These are phyloP conservation scores for Aspergillus sp. DNA, from an alignment of 2,329 filamentous ascomycete genomes.

Conservation along the genomic window DNA sequence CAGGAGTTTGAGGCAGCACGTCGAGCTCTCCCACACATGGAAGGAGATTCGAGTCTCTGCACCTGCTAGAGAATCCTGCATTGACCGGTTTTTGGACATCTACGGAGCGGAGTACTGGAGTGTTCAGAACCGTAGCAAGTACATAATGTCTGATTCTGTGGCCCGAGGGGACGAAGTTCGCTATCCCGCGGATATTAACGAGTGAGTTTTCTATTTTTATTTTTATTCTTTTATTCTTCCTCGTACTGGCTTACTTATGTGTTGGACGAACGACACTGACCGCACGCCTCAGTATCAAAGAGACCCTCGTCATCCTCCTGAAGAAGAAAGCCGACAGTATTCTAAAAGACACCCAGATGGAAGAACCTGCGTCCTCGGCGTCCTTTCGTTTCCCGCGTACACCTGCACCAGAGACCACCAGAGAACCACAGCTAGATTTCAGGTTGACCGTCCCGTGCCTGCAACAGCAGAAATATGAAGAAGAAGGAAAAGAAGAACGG, in stretches of 20 bases:
- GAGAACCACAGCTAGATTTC: not conserved
- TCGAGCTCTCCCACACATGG: conserved; percentile 13
- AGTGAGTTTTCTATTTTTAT: conserved; percentile 16
- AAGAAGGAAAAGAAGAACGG: not conserved
- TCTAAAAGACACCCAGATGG: not conserved
- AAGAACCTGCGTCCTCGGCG: not conserved
- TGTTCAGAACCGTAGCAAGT: conserved; percentile 15
- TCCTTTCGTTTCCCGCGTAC: not conserved
- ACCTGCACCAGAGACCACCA: not conserved
- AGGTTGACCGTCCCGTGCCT: not conserved
- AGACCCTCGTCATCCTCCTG: conserved; percentile 17
- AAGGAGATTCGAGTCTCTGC: conserved; percentile 8
- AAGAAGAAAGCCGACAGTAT: conserved; percentile 18
- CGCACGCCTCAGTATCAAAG: conserved; percentile 10
- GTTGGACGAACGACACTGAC: not conserved
- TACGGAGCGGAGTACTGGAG: conserved; percentile 26
- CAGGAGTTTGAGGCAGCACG: conserved; percentile 13
- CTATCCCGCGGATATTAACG: conserved; percentile 19
- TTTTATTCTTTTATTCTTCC: not conserved
- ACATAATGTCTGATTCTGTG: conserved; percentile 21
- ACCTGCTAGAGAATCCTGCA: conserved; percentile 9
- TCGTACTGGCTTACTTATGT: not conserved
- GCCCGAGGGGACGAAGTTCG: conserved; percentile 14
- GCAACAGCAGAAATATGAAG: not conserved
- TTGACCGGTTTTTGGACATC: conserved; percentile 18